phyloP scores from a whole-genome alignment of 2,329 filamentous ascomycete species.

The Ilyonectria sp. region DNA sequence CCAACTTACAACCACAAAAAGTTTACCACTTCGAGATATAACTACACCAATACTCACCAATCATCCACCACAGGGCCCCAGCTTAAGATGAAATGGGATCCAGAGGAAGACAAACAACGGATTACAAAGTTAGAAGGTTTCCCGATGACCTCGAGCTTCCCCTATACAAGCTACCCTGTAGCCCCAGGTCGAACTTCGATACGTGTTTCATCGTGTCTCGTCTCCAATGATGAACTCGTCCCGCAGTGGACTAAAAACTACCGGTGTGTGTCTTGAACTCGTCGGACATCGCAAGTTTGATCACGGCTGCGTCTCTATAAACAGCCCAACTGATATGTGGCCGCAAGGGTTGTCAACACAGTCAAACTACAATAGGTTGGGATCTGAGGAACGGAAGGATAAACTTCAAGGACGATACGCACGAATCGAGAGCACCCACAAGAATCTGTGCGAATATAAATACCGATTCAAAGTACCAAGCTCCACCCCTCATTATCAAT shows the following conservation, averaged over 20 bases:
- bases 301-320: not conserved
- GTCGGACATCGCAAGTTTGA: not conserved
- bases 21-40: not conserved
- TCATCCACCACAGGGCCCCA: too few relatives aligned
- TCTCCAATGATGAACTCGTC: too few relatives aligned
- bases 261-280: not conserved
- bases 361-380: too few relatives aligned
- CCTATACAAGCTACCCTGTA: not conserved
- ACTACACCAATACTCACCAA: too few relatives aligned
- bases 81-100: too few relatives aligned
- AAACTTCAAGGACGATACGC: not conserved
- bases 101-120: too few relatives aligned
- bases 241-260: too few relatives aligned
- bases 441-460: constrained; percentile 4
- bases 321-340: not conserved
- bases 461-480: not conserved
- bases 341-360: not conserved
- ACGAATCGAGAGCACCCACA: not conserved
- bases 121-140: not conserved
- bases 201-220: too few relatives aligned
- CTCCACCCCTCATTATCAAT: not conserved
- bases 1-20: not conserved
- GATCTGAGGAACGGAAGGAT: not conserved
- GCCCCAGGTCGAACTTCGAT: not conserved
- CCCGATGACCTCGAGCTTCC: too few relatives aligned